These are phyloP conservation scores for Circinella minor DNA, from an alignment of 371 early-diverging fungal species.

Conservation along the genomic window DNA sequence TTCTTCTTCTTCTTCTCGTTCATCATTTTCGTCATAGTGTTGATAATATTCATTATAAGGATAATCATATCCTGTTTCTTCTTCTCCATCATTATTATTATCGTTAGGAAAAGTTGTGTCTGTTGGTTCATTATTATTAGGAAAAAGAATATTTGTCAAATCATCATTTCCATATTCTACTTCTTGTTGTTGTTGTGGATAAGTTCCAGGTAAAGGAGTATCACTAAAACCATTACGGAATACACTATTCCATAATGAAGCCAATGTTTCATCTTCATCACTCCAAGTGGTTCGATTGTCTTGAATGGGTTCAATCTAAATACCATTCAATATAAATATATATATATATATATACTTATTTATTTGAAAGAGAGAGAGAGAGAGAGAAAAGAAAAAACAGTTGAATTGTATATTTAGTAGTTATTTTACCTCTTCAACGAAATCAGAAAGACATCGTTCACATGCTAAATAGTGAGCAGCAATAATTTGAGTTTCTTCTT, in stretches of 20 bases:
- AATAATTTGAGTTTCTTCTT: not conserved
- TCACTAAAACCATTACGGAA: not conserved
- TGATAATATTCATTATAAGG: not conserved
- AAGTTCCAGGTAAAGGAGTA: not conserved
- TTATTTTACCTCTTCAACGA: constrained; percentile 1
- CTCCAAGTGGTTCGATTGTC: not conserved
- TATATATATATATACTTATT: too few relatives aligned
- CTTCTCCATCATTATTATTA: too few relatives aligned
- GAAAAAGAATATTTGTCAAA: too few relatives aligned
- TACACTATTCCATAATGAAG: not conserved
- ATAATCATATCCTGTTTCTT: not conserved
- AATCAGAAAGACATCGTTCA: not conserved
- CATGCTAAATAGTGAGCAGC: not conserved
- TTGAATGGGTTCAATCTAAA: not conserved
- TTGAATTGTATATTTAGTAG: too few relatives aligned
- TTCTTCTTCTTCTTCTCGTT: not conserved
- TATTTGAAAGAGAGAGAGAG: too few relatives aligned
- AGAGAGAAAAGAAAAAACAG: too few relatives aligned
- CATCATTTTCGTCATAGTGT: not conserved
- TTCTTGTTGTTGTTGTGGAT: not conserved
- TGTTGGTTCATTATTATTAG: too few relatives aligned
- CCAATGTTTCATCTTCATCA: constrained; percentile 2
- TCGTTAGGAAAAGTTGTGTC: not conserved
- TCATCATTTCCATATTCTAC: not conserved
- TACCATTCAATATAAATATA: too few relatives aligned